phyloP scores from a whole-genome alignment of 129 eudicot genomes.

The Solidago caesia region DNA sequence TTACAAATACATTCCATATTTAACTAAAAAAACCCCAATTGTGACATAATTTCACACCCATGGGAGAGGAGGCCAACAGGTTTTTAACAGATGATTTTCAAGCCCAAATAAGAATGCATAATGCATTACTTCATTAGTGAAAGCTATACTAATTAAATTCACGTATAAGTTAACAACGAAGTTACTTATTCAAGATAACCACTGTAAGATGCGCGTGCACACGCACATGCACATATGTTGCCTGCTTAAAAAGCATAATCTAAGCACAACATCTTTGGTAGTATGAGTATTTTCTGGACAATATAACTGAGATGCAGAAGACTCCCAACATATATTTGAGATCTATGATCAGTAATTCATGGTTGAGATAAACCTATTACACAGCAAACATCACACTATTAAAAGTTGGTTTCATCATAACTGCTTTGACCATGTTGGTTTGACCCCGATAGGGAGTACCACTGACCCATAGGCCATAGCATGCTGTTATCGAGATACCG shows the following conservation, averaged over 20 bases:
- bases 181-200: background rate
- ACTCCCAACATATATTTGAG: background rate
- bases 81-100: background rate
- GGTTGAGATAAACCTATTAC: background rate
- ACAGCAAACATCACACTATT: background rate
- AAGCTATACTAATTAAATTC: background rate
- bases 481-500: background rate
- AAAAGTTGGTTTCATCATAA: too few species aligned
- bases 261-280: background rate
- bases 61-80: slow-evolving; percentile 14
- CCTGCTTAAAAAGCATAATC: background rate
- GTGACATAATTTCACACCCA: slow-evolving; percentile 6
- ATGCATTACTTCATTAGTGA: slow-evolving; percentile 6
- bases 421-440: background rate
- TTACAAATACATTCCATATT: slow-evolving; percentile 1
- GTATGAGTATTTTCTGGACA: slow-evolving; percentile 4
- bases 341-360: background rate
- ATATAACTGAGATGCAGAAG: background rate
- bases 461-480: background rate
- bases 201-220: background rate
- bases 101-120: slow-evolving; percentile 9
- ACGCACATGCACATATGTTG: background rate
- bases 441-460: slow-evolving; percentile 6
- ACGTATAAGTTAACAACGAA: background rate
- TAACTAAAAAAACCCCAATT: slow-evolving; percentile 7